A percentile compares a stretch with the other conserved stretches of the same genome.
Conservation (phyloP, 108 stramenopile genomes). For the Cyclotella distinguenda region DNA sequence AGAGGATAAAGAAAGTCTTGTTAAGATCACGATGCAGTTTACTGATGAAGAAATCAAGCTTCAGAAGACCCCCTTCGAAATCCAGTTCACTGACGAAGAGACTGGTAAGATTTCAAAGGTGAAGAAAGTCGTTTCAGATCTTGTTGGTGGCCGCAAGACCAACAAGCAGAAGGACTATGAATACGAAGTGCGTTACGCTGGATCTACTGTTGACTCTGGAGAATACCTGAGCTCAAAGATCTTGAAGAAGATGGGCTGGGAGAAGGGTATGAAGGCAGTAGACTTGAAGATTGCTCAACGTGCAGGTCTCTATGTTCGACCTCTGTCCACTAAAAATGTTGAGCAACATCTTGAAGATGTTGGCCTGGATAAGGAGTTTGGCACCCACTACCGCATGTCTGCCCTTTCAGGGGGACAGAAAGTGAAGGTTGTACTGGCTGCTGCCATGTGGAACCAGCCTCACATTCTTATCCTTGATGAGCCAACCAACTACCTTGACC, state of each 20-base stretch:
- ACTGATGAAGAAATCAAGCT: constrained; percentile 90
- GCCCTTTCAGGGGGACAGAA: constrained; percentile 99
- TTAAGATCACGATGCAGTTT: constrained; percentile 96
- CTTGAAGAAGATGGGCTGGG: constrained; percentile 98
- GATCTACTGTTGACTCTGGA: constrained; percentile 82
- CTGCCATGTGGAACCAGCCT: constrained; percentile 99
- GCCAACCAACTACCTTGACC: constrained; percentile 99
- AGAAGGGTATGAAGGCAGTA: constrained; percentile 98
- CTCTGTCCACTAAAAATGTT: constrained; percentile 96
- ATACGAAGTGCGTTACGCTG: constrained; percentile 94
- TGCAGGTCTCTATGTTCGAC: constrained; percentile 91
- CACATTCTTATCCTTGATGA: constrained; percentile 99
- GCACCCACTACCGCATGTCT: constrained; percentile 98
- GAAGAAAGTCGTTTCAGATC: constrained; percentile 95
- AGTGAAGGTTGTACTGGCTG: constrained; percentile 99
- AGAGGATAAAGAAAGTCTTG: constrained; percentile 98
- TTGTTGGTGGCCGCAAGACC: constrained; percentile 94
- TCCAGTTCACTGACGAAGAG: constrained; percentile 93
- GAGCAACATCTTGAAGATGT: constrained; percentile 97
- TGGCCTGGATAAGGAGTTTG: constrained; percentile 96
- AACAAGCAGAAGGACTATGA: constrained; percentile 96
- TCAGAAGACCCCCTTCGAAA: constrained; percentile 94
- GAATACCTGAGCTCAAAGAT: constrained; percentile 90
- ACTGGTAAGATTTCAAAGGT: constrained; percentile 93
- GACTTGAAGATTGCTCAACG: constrained; percentile 97